Conservation (phyloP, 1,284 basidiomycete genomes). For the Boletus hoseneyae region DNA sequence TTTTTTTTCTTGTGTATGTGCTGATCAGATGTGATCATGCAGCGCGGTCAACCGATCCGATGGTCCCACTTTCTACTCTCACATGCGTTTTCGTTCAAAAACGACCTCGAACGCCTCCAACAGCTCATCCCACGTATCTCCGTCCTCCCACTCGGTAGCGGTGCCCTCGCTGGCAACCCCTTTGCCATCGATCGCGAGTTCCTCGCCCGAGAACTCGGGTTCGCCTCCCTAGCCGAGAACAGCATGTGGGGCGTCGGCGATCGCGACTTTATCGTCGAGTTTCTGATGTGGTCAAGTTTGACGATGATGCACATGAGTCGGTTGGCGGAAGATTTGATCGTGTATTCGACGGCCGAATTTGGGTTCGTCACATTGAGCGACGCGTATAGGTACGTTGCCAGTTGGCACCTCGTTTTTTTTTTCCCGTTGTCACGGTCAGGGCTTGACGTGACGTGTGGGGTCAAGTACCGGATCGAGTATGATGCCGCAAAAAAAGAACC, state of each 20-base stretch:
- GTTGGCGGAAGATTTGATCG: conserved; percentile 93
- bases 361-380: conserved; percentile 93
- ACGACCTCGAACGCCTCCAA: conserved; percentile 84
- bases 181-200: conserved; percentile 91
- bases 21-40: conserved; percentile 2
- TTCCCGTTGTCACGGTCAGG: neutral
- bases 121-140: conserved; percentile 88
- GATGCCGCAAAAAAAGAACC: conserved; percentile 99
- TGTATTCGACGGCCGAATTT: conserved; percentile 97
- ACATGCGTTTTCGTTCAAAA: conserved; percentile 88
- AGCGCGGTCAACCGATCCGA: conserved; percentile 96
- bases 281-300: conserved; percentile 94
- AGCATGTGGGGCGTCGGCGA: conserved; percentile 95
- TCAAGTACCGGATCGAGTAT: conserved; percentile 94
- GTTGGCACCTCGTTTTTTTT: conserved; percentile 11
- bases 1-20: neutral
- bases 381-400: conserved; percentile 93
- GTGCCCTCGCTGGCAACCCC: conserved; percentile 95
- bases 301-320: conserved; percentile 93
- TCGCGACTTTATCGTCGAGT: conserved; percentile 96
- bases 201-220: conserved; percentile 82
- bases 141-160: conserved; percentile 90
- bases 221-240: conserved; percentile 84
- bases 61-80: conserved; percentile 98
- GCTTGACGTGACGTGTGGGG: neutral